Percentiles rank a stretch among this genome's conserved stretches.
Evolutionary conservation across 192 early-diverging fungal species (phyloP).

Genomic region (Coemansia sp.): DNA sequence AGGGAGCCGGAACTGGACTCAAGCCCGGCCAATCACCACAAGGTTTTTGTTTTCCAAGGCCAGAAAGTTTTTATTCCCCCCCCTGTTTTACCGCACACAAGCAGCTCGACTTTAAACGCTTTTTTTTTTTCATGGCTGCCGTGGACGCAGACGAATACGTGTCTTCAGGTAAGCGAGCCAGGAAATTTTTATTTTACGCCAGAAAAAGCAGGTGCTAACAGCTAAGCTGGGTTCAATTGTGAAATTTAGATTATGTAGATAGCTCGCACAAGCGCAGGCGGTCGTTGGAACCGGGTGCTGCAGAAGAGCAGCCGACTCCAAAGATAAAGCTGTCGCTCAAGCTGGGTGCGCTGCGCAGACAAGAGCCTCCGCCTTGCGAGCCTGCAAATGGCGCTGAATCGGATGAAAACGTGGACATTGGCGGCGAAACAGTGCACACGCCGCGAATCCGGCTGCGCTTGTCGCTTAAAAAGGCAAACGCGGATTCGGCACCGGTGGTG

Average conservation of each 20-base stretch:
- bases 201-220: no score
- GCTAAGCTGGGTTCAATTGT: background rate
- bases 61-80: no score
- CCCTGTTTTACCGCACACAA: no score
- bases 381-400: background rate
- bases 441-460: constrained; percentile 42
- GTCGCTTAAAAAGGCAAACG: constrained; percentile 34
- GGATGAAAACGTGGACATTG: constrained; percentile 2
- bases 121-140: constrained; percentile 6
- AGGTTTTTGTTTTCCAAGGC: no score
- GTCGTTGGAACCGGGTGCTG: constrained; percentile 2
- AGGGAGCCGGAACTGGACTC: no score
- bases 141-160: constrained; percentile 8
- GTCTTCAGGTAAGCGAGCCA: constrained; percentile 2
- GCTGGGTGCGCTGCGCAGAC: constrained; percentile 22
- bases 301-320: background rate
- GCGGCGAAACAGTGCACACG: constrained; percentile 8
- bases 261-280: background rate
- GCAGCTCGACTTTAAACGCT: no score
- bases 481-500: constrained; percentile 9
- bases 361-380: constrained; percentile 1
- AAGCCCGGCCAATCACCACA: no score
- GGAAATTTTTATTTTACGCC: no score
- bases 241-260: no score
- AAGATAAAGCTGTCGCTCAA: constrained; percentile 49